These are phyloP conservation scores for Xylariaceae sp. DNA, from an alignment of 2,329 filamentous ascomycete species.

Conservation along the genomic window DNA sequence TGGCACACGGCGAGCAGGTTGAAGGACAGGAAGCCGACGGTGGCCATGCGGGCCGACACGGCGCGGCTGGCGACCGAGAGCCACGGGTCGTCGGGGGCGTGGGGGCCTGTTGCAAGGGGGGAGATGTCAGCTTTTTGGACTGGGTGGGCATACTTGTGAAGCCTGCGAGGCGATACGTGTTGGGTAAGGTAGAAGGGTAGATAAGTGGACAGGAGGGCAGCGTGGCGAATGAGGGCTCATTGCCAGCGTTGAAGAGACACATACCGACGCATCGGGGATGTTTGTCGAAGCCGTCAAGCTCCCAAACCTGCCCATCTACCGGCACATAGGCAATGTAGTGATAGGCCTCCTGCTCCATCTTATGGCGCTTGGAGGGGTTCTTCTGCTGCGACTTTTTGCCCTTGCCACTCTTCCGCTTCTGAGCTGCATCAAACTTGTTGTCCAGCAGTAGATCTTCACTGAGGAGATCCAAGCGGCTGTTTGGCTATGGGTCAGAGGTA, in stretches of 20 bases:
- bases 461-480: conserved; percentile 66
- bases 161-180: no score
- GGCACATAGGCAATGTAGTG: conserved; percentile 91
- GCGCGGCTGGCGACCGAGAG: conserved; percentile 54
- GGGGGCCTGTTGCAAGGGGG: conserved; percentile 31
- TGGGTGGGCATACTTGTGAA: no score
- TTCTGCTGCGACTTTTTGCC: conserved; percentile 10
- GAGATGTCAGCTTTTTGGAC: no score
- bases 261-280: conserved; percentile 59
- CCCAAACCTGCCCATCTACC: conserved; percentile 68
- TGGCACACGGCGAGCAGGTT: conserved; percentile 68
- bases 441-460: conserved; percentile 60
- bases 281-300: conserved; percentile 75
- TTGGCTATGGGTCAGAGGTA: no score
- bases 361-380: conserved; percentile 20
- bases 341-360: conserved; percentile 53
- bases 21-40: conserved; percentile 61
- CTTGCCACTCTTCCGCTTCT: conserved; percentile 23
- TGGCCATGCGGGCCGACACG: conserved; percentile 60
- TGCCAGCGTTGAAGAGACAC: conserved; percentile 6
- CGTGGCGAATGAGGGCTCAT: no score
- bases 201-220: no score
- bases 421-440: conserved; percentile 41
- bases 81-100: conserved; percentile 53
- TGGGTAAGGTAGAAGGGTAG: no score